These are phyloP conservation scores for Lolium rigidum DNA, from an alignment of 176 grass and related monocot species.

Conservation along the genomic window DNA sequence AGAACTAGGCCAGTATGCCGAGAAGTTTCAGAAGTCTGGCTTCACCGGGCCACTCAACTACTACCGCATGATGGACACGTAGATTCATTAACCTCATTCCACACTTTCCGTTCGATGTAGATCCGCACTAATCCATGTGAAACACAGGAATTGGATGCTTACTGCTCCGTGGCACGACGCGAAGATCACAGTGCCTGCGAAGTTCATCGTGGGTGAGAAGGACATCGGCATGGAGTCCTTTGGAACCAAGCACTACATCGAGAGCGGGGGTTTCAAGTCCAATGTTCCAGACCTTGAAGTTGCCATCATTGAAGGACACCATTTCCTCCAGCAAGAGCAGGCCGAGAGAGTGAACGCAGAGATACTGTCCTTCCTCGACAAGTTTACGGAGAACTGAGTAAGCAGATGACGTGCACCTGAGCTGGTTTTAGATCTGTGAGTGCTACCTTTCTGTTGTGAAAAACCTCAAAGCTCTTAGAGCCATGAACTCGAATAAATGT, in stretches of 20 bases:
- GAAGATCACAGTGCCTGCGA: constrained; percentile 55
- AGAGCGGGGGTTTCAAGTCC: neutral
- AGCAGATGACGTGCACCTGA: too few relatives aligned
- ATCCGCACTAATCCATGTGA: constrained; percentile 10
- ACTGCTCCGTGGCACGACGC: constrained; percentile 58
- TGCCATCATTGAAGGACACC: neutral
- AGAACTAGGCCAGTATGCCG: constrained; percentile 51
- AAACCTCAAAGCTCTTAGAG: too few relatives aligned
- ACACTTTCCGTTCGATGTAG: neutral
- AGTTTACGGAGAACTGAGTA: too few relatives aligned
- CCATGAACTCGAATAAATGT: too few relatives aligned
- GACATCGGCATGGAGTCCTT: constrained; percentile 45
- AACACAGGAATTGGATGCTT: constrained; percentile 60
- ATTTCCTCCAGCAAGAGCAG: too few relatives aligned
- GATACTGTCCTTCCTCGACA: too few relatives aligned
- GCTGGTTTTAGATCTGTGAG: too few relatives aligned
- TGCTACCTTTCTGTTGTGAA: too few relatives aligned
- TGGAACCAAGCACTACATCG: constrained; percentile 43
- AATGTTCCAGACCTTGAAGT: constrained; percentile 52
- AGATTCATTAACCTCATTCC: neutral
- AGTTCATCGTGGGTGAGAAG: constrained; percentile 56
- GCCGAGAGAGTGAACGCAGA: too few relatives aligned
- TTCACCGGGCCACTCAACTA: too few relatives aligned
- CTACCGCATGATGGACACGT: constrained; percentile 34
- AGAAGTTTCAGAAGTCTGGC: constrained; percentile 26